Evolutionary conservation across 2,329 filamentous ascomycete genomes (phyloP), one percentile per base, ranked within the genome.

Genomic region (Ceratocystis destructans): DNA sequence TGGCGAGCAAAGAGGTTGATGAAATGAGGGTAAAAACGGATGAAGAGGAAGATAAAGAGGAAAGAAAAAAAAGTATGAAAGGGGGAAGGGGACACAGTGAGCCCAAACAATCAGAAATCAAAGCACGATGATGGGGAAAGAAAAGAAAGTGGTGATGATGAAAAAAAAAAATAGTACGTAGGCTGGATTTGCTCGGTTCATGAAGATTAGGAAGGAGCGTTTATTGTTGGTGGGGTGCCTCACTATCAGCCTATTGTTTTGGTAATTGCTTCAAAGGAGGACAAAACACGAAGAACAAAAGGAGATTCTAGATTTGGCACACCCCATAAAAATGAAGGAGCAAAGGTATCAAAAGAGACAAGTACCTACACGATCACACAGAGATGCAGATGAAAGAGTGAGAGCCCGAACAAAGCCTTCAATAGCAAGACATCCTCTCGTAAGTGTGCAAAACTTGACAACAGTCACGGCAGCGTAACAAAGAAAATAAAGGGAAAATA

Each of bases 261-360:
- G 62, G 62, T 33, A 50, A 31, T 50, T 48, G 62, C 61, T 46
- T 44, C 61, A 45, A 66, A 48, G 55, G 17, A 62, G 50, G 31
- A 45, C 61, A 61, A 59, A 61, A 62, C 62, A 65, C 57, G 44
- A 46, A 41, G 37, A 28, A 20, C 25, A 66, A 66, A 62, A 50
- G 59, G 37, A 31, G 53, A 62, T 62, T 67, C 12, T 15, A 41
- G 37, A 41, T 41, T 67, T 67, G 63, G 53, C 45, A 63, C 61
- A 63, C 25, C 55, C 55, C 55, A 59, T 8, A 15, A 37, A 57
- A 64, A 33, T 10, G 25, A 28, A 25, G 12, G 28, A 31, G 57
- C 31, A 41, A 37, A 41, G 22, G 17, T 41, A 28, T 45, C 59
- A 5, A 44, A 46, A 46, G 45, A 20, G 17, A 8, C 22, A 44